Base-by-base conservation (phyloP, 257 asterid species). In the Rehmannia glutinosa region DNA sequence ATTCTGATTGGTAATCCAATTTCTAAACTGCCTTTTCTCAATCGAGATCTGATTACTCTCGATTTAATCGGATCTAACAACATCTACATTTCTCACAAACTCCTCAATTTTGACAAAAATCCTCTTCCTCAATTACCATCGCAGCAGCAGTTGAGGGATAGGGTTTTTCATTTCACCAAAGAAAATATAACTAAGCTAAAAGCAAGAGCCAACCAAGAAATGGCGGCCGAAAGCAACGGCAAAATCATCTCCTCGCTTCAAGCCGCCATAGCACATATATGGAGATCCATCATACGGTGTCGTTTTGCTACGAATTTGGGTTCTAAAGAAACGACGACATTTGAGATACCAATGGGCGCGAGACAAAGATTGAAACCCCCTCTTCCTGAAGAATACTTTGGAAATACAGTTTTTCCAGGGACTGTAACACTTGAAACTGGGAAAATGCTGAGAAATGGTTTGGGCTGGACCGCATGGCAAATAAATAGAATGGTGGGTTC, bases 191-290 rank as follows among this genome's bases (percentile, higher is more conserved):
- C 43, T 0, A 52, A 57, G 55, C 80, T 81, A 11, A 78, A 78
- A 62, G 59, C 66, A 2, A 66, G 8, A 43, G 79, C 86, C 10
- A 78, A 75, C 19, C 11, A 36, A 13, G 81, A 75, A 63, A 68
- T 42, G 64, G 28, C 0, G 52, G n/a, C n/a, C n/a, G 66, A 12
- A 3, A 5, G 42, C 4, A 25, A 46, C 15, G n/a, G n/a, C n/a
- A n/a, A n/a, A n/a, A n/a, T n/a, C n/a, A 81, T 81, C 16, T 81
- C 83, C 1, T 75, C 81, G 6, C 71, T 83, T 1, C 93, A 83
- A 60, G 84, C 90, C 11, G 23, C 75, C 39, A 20, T 77, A 27
- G 90, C 90, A 3, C 88, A 75, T 35, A 1, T 81, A 10, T 83
- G 92, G 89, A 25, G 75, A 8, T 66, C 83, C 10, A 54, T 79